phyloP scores from a whole-genome alignment of 2,329 filamentous ascomycete genomes.

The Stachybotrys chlorohalonatus region DNA sequence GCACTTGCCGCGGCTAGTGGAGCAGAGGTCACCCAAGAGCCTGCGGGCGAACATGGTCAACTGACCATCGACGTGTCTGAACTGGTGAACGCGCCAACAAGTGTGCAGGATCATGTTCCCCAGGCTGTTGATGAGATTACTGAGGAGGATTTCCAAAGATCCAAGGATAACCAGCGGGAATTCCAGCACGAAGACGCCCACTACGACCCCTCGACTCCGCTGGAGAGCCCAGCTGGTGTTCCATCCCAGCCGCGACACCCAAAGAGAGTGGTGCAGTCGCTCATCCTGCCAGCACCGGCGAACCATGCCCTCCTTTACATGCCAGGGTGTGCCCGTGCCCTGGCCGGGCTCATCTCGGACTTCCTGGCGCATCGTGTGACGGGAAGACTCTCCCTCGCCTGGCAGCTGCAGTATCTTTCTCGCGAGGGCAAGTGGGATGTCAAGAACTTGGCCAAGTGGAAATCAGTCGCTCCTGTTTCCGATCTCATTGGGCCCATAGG shows the following conservation, averaged over 20 bases:
- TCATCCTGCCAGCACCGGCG: slow-evolving; percentile 65
- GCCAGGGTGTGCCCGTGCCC: slow-evolving; percentile 61
- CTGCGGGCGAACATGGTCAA: neutral
- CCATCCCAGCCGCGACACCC: slow-evolving; percentile 41
- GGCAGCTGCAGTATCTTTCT: slow-evolving; percentile 84
- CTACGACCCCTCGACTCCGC: slow-evolving; percentile 37
- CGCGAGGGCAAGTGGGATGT: slow-evolving; percentile 96
- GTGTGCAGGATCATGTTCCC: slow-evolving; percentile 20
- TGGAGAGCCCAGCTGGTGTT: slow-evolving; percentile 30
- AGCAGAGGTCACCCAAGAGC: neutral
- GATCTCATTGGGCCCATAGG: slow-evolving; percentile 52
- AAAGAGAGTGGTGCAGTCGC: slow-evolving; percentile 52
- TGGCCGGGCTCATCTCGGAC: slow-evolving; percentile 74
- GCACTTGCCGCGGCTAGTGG: slow-evolving; percentile 20
- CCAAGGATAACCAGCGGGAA: slow-evolving; percentile 8
- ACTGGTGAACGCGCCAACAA: slow-evolving; percentile 29
- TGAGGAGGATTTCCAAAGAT: slow-evolving; percentile 15
- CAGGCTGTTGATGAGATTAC: slow-evolving; percentile 22
- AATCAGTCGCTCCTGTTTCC: slow-evolving; percentile 68
- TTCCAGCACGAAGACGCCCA: slow-evolving; percentile 25
- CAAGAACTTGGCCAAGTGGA: slow-evolving; percentile 92
- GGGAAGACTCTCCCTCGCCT: slow-evolving; percentile 68
- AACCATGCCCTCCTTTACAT: slow-evolving; percentile 80
- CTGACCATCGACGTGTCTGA: slow-evolving; percentile 36
- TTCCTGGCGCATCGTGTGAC: slow-evolving; percentile 73